Base-by-base conservation (phyloP, 2,329 filamentous ascomycete genomes). In the Talaromyces marneffei region DNA sequence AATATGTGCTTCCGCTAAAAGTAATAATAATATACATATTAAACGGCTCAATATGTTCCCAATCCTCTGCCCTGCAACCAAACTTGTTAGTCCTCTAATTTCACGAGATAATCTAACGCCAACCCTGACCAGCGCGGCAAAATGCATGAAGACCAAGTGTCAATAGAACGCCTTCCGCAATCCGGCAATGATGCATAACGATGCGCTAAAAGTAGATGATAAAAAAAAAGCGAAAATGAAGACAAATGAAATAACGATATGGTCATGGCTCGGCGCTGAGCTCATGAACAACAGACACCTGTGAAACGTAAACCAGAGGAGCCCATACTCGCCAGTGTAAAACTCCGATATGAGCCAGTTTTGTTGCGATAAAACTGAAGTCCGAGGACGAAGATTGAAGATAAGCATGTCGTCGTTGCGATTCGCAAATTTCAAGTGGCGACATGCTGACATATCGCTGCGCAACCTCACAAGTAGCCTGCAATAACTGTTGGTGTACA, bases 241-340 rank as follows among this genome's bases (percentile, higher is more conserved):
- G 50, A 29, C 37, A 37, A 46, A 53, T 16, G 18, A 27, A 57
- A 18, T 20, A 52, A 35, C 6, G 10, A 29, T 66, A 64, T 52
- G 65, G 23, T 46, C 23, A 46, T 39, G 44, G 52, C 44, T 59
- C 33, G 4, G 44, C 57, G n/a, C 44, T 52, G 44, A 31, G 46
- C n/a, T 62, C 46, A 59, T 35, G 20, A 27, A 55, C n/a, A 10
- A 55, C 18, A 3, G 44, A n/a, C 14, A 29, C 63, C 40, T 75
- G 72, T 23, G 70, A 66, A 25, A 73, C 66, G 58, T 96, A 96
- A 12, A 89, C 85, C 58, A 96, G 79, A 2, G 85, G 84, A 1
- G 85, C 84, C 91, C 92, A 97, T 2, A 96, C 88, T 54, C 90
- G 84, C 92, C 92, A 97, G 75, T 97, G 92, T 25, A 97, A 78